Conservation (phyloP, 306 rosid species). For the Hippophae tibetana region DNA sequence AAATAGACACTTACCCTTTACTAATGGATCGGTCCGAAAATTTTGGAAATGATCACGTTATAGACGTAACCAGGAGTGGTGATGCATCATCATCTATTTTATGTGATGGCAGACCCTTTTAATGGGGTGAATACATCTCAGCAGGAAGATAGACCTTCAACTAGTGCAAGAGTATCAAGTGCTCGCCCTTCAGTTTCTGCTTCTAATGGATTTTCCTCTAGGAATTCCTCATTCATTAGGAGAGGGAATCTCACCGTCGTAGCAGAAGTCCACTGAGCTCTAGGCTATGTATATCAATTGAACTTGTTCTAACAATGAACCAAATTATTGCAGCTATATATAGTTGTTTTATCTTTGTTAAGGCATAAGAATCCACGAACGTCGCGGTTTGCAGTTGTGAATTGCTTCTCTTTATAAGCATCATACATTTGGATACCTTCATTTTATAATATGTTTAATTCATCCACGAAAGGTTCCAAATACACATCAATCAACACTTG, state of each 20-base stretch:
- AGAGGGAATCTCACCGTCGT: conserved; percentile 60
- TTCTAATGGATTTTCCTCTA: conserved; percentile 40
- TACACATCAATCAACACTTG: no score
- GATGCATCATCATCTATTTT: conserved; percentile 40
- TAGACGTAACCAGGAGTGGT: conserved; percentile 44
- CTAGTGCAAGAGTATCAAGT: conserved; percentile 21
- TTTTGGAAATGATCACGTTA: conserved; percentile 35
- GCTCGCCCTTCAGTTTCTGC: conserved; percentile 35
- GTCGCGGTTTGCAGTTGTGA: conserved; percentile 44
- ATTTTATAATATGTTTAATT: no score
- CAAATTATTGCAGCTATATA: conserved; percentile 65
- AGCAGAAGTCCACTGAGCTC: conserved; percentile 82
- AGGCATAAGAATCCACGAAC: conserved; percentile 65
- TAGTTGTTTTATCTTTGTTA: conserved; percentile 70
- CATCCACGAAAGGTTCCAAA: no score
- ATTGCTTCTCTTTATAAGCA: no score
- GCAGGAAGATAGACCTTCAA: conserved; percentile 46
- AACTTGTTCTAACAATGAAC: conserved; percentile 64
- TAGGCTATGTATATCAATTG: conserved; percentile 83
- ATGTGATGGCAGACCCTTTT: conserved; percentile 36
- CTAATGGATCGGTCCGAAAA: conserved; percentile 58
- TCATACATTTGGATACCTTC: no score
- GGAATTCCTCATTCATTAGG: conserved; percentile 51
- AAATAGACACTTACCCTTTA: conserved; percentile 24
- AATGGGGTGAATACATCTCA: conserved; percentile 30